Evolutionary conservation across 1,284 basidiomycete species (phyloP), one percentile per base, ranked within the genome.

Genomic region (Cystobasidium slooffiae): DNA sequence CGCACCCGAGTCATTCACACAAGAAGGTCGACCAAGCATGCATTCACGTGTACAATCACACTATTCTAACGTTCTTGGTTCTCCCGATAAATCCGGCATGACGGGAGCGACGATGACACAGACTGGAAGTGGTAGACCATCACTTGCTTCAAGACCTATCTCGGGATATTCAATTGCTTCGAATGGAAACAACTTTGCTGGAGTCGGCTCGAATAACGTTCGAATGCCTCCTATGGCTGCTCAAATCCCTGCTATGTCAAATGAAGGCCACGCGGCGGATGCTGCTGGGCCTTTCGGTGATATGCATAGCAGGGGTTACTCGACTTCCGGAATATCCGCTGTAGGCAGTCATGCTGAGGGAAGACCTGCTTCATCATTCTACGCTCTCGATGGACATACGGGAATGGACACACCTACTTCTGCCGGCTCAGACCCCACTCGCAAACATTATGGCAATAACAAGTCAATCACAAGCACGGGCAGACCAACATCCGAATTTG

Each of bases 281-380:
- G 59, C 10, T 37, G 12, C 10, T 62, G 37, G 9, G 1, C 22
- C 9, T 43, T 18, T n/a, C 24, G 20, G 43, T 9, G 65, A 22
- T 37, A 49, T 24, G 8, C 61, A 63, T 49, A 41, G 46, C 20
- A 24, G 59, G 3, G 59, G 51, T 22, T 49, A 64, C 18, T 72
- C 69, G 16, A 51, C 44, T 3, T 51, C 69, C 55, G 69, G 47
- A 22, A 18, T 52, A 41, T 63, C 61, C 49, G 69, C 46, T 44
- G 46, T 59, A 37, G 68, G 68, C 20, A 58, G 68, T 63, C 61
- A 63, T 20, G 44, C 44, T 39, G 61, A 66, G 37, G 44, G 24
- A 31, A 51, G 64, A 6, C 59, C 69, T 10, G 51, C 69, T 31
- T 72, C 69, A 18, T 72, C 69, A 22, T 73, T 73, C 43, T 73